Base-by-base conservation (phyloP, 2,329 filamentous ascomycete genomes). In the Myriosclerotinia duriaeana region DNA sequence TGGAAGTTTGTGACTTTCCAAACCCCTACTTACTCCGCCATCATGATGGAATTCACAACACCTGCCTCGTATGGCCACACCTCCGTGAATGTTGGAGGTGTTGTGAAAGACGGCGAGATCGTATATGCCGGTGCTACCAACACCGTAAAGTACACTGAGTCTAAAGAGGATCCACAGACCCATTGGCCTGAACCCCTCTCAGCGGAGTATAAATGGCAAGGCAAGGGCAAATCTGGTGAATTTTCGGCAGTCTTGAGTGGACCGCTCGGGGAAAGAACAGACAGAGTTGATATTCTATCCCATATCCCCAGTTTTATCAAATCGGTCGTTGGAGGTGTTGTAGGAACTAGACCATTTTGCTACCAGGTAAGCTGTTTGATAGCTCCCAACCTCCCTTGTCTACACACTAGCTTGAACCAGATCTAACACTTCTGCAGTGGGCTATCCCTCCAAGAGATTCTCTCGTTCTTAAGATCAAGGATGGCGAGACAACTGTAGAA, bases 1-100 rank as follows among this genome's bases (percentile, higher is more conserved):
- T 99, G 95, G 95, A 97, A 95, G 79, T 99, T 97, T 81, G 84
- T 86, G 78, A 87, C 93, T 80, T 97, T 97, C 82, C 93, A 98
- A 77, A 89, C 91, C 15, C 89, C 92, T 22, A 92, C 84, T 26
- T 90, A 93, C 80, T 95, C 93, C 38, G 94, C 93, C 40, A 80
- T 96, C 71, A 83, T 98, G 82, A 99, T 99, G 95, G 91, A 98
- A 78, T 99, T 89, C 78, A 96, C 88, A 50, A 99, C 95, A 0
- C 96, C 95, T 40, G 87, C 91, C 3, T 97, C 94, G 4, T 99
- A 99, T 76, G 95, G 91, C 46, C 88, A 87, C 60, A 96, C 93
- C 1, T 80, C 86, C 26, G 93, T 99, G 70, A 90, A 87, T 70
- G 90, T 98, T 22, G 92, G 93, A 65, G 91, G 88, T 64, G 86